Evolutionary conservation across 2,329 filamentous ascomycete genomes (phyloP).

Genomic region (Aspergillus melleus): DNA sequence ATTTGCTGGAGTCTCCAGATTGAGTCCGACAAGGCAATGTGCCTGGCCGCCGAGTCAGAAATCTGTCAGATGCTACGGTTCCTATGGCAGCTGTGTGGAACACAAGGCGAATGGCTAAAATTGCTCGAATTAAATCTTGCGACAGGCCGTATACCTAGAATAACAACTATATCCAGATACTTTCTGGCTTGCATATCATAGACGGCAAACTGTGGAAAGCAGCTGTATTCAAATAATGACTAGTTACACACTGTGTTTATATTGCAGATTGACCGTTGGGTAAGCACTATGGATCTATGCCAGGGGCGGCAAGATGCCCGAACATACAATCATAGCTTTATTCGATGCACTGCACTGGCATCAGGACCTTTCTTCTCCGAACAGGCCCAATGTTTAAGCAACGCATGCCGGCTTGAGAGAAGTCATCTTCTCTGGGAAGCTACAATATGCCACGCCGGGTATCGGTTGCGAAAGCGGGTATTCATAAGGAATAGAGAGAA

Average conservation of each 20-base stretch:
- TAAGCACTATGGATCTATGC: too few relatives aligned
- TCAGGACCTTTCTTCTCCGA: neutral
- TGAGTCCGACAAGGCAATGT: neutral
- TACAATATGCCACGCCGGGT: neutral
- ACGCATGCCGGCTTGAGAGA: neutral
- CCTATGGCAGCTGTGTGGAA: neutral
- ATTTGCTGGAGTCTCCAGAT: slow-evolving; percentile 16
- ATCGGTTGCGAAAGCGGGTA: neutral
- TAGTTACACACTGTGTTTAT: too few relatives aligned
- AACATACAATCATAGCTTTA: too few relatives aligned
- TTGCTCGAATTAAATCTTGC: neutral
- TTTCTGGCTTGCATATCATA: neutral
- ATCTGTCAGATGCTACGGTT: neutral
- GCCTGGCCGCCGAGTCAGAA: neutral
- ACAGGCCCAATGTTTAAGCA: neutral
- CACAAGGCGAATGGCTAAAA: neutral
- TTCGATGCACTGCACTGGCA: neutral
- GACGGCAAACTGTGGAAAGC: too few relatives aligned
- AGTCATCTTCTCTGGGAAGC: neutral
- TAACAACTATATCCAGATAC: neutral
- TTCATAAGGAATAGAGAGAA: neutral
- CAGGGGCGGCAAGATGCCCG: too few relatives aligned
- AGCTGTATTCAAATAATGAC: too few relatives aligned
- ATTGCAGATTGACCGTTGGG: too few relatives aligned
- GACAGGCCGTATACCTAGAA: neutral